Base-by-base conservation (phyloP, 164 flowering plant species). In the Nymphaea thermarum region DNA sequence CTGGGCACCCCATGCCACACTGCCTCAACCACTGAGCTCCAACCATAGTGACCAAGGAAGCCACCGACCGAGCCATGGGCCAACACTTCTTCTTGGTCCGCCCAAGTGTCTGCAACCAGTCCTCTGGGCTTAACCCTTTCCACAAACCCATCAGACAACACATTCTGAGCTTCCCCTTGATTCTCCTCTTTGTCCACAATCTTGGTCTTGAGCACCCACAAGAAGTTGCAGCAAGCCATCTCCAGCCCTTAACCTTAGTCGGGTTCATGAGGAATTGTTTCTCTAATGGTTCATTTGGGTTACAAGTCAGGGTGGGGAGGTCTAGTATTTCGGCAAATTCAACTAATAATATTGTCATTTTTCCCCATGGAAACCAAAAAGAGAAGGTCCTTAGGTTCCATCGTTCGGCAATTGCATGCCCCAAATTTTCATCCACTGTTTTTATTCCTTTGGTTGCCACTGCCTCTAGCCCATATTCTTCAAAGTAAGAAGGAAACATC, bases 181-280 rank as follows among this genome's bases (percentile, higher is more conserved):
- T 47, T 69, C 1, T 80, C 87, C 12, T 85, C 85, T 43, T 63
- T 71, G 53, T 82, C 85, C 5, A 83, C 85, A 53, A 67, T 69
- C 63, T 64, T 77, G 5, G 65, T 71, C 65, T 80, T 83, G 65
- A 85, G 66, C 42, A 81, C 82, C 91, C 87, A 85, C n/a, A 86
- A 6, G 63, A 82, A 86, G 57, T 70, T 70, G 15, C 18, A 65
- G 3, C 73, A 82, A 62, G 83, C 79, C 43, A 14, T 71, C 67
- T 64, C 78, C 44, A 85, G 60, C 25, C 86, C 89, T 4, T 63
- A n/a, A n/a, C n/a, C n/a, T n/a, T n/a, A n/a, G n/a, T n/a, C n/a
- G n/a, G n/a, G n/a, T n/a, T n/a, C n/a, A n/a, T n/a, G n/a, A n/a
- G n/a, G n/a, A n/a, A n/a, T n/a, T n/a, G n/a, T n/a, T n/a, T n/a